Evolutionary conservation across 129 eudicot species (phyloP).

Genomic region (Glebionis coronaria): DNA sequence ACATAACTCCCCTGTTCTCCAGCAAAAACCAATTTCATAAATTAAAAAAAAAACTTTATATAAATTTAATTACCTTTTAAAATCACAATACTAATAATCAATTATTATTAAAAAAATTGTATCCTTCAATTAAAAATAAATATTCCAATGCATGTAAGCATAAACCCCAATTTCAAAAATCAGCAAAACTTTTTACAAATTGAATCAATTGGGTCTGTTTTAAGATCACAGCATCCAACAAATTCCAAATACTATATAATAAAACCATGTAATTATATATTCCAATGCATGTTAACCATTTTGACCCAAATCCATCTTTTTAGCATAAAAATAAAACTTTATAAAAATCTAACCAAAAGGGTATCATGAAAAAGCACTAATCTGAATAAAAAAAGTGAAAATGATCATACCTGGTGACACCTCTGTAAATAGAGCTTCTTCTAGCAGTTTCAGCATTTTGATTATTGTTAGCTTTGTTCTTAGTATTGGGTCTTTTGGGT

Average conservation of each 20-base stretch:
- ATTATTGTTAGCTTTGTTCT: conserved; percentile 6
- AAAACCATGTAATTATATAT: too few relatives aligned
- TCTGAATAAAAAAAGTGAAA: not conserved
- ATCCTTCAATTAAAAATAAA: conserved; percentile 1
- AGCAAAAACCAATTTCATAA: conserved; percentile 13
- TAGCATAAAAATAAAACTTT: not conserved
- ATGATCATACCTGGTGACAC: conserved; percentile 87
- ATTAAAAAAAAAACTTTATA: conserved; percentile 1
- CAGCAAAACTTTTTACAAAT: too few relatives aligned
- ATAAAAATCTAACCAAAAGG: conserved; percentile 11
- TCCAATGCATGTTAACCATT: conserved; percentile 33
- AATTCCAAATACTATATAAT: too few relatives aligned
- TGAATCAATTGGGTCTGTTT: too few relatives aligned
- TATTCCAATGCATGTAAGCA: conserved; percentile 32
- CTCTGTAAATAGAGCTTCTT: conserved; percentile 90
- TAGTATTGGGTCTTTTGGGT: conserved; percentile 35
- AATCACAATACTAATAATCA: not conserved
- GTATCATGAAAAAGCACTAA: not conserved
- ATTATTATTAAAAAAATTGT: too few relatives aligned
- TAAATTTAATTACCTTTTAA: too few relatives aligned
- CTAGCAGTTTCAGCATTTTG: conserved; percentile 35
- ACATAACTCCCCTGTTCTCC: conserved; percentile 2
- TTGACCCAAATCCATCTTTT: conserved; percentile 17
- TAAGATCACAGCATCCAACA: too few relatives aligned
- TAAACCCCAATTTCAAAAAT: not conserved